Evolutionary conservation across 2,329 filamentous ascomycete genomes (phyloP), one percentile per base, ranked within the genome.

Genomic region (Mycocentrospora acerina): DNA sequence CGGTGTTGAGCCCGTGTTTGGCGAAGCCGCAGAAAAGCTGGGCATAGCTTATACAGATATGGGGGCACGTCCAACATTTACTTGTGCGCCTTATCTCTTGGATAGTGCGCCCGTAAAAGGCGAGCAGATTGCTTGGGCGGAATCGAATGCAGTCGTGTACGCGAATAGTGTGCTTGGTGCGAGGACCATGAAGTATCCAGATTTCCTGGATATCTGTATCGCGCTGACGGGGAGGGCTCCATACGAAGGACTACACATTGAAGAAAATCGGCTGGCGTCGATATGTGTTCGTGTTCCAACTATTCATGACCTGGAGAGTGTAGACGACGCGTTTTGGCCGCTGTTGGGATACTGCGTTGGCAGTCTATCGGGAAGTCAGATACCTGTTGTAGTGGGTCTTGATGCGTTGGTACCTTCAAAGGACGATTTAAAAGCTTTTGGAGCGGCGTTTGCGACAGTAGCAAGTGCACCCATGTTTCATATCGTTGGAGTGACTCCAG

Each of bases 91-190:
- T 0, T 75, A 75, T 37, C 53, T 62, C 3, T 63, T 74, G 0
- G 61, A 69, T 1, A 60, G 37, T 18, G 56, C 54, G 12, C 69
- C 68, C 1, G 47, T 51, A 5, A 14, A 26, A 2, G 71, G 69
- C 4, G 68, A 74, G 10, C 57, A 74, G 17, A 57, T 74, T 3
- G 69, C 58, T 0, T 74, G 71, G 69, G 69, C 66, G 1, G 71
- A 74, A 44, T 74, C 71, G 0, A 74, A 74, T 41, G 72, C 70
- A 0, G 72, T 74, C 0, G 66, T 73, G 0, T 74, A 62, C 39
- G 70, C 71, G 1, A 75, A 75, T 28, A 74, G 71, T 37, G 67
- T 74, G 0, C 59, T 75, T 0, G 71, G 71, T 0, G 71, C 72
- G 0, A 59, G 61, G 14, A 74, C 72, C 1, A 62, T 67, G 37